Percentiles rank a stretch among this genome's conserved stretches.
Evolutionary conservation across 2,329 filamentous ascomycete species (phyloP).

Genomic region (Gnomoniopsis smithogilvyi): DNA sequence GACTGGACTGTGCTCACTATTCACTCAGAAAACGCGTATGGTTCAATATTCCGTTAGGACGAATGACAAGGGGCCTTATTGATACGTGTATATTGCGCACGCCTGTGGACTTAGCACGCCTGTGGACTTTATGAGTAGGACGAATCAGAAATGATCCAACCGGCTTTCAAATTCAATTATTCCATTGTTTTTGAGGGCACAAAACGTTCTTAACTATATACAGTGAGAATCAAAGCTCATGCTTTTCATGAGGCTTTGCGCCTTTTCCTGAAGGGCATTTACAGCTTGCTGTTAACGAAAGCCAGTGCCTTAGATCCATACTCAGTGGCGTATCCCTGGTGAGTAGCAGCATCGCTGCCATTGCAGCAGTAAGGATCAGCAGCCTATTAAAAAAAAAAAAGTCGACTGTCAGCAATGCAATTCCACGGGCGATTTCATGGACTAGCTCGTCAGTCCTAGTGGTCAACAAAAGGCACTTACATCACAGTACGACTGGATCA

Average conservation of each 20-base stretch:
- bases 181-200: not conserved
- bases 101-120: no score
- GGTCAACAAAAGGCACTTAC: constrained; percentile 4
- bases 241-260: not conserved
- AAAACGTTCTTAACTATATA: not conserved
- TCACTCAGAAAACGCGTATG: no score
- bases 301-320: constrained; percentile 53
- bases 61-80: no score
- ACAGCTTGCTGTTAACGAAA: constrained; percentile 53
- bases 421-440: not conserved
- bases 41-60: no score
- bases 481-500: constrained; percentile 61
- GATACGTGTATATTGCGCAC: no score
- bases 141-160: no score
- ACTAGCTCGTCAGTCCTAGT: not conserved
- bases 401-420: not conserved
- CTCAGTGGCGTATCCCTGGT: constrained; percentile 54
- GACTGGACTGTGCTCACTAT: no score
- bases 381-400: constrained; percentile 24
- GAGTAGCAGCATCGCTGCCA: constrained; percentile 49
- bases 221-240: not conserved
- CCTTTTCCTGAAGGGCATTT: not conserved
- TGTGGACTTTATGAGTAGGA: no score
- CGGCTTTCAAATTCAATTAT: no score
- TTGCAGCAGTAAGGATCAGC: constrained; percentile 62